Conservation (phyloP, 768 basidiomycete genomes). For the Calocybe cyanea region DNA sequence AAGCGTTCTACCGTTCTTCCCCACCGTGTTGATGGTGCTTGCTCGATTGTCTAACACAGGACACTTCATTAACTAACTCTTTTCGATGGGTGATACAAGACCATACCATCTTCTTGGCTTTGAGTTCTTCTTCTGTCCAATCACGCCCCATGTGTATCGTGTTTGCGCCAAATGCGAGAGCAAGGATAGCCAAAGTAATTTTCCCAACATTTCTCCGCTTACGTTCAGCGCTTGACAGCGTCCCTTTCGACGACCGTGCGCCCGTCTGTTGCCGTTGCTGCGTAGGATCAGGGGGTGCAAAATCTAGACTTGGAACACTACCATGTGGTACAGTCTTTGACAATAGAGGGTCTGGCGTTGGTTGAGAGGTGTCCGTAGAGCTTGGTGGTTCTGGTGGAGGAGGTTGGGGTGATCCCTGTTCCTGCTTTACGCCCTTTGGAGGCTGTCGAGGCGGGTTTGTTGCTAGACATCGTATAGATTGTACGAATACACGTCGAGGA, state of each 20-base stretch:
- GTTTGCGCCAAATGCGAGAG: conserved; percentile 52
- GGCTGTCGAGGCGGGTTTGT: conserved; percentile 4
- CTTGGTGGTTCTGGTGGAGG: conserved; percentile 17
- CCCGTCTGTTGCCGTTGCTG: conserved; percentile 54
- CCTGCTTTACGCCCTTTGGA: background rate
- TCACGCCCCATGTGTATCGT: conserved; percentile 70
- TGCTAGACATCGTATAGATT: conserved; percentile 14
- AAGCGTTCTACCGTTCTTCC: conserved; percentile 62
- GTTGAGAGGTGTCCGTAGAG: conserved; percentile 7
- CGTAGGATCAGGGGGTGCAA: conserved; percentile 51
- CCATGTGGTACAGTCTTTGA: conserved; percentile 20
- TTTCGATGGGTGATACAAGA: conserved; percentile 4
- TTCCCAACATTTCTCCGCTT: conserved; percentile 56
- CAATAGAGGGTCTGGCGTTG: conserved; percentile 9
- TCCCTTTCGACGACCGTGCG: conserved; percentile 73
- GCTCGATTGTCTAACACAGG: conserved; percentile 45
- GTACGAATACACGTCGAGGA: conserved; percentile 11
- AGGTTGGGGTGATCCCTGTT: conserved; percentile 8
- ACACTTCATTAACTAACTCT: background rate
- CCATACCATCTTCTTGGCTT: conserved; percentile 57
- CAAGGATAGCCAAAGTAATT: conserved; percentile 48
- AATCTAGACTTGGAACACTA: conserved; percentile 56
- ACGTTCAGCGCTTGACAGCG: conserved; percentile 75
- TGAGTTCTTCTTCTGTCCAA: conserved; percentile 73
- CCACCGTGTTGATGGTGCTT: conserved; percentile 60